Evolutionary conservation across 2,329 filamentous ascomycete genomes (phyloP), one percentile per base, ranked within the genome.

Genomic region (Sclerotinia sclerotiorum): DNA sequence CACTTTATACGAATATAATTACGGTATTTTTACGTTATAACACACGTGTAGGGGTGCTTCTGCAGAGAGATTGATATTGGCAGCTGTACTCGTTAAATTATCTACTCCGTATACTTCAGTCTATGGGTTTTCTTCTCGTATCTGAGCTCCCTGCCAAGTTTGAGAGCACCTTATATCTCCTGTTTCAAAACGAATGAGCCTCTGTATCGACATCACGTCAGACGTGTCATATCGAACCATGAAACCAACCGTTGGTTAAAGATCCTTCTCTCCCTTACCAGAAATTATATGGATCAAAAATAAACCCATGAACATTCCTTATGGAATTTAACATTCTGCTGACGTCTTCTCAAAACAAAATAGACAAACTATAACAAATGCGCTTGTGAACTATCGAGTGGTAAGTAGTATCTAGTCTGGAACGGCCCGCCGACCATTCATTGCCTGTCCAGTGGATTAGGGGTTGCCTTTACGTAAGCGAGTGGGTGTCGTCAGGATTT

Each of bases 141-240:
- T 46, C 10, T n/a, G 19, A 17, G 32, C 42, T 29, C 21, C 44
- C 58, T 62, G 58, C 35, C n/a, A 17, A 39, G 24, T 39, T 5
- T 62, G 19, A 62, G 49, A 62, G 58, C 46, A 29, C 29, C 58
- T 62, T 49, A 49, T 49, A 6, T 61, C 48, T 61, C 58, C 46
- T 61, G 58, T 49, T 61, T 62, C 21, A 49, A 62, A 29, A 21
- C 21, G 8, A 24, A 35, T 24, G 58, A 35, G 57, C 21, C 27
- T 42, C 8, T 27, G 42, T 35, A 35, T 35, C 35, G 35, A 4
- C 29, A 62, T 62, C 58, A 61, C 44, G 57, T 61, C 57, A 60
- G 42, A 48, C 21, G 15, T n/a, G 24, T 60, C 8, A 29, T 5
- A 32, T 61, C 3, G 42, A 48, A 6, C 42, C 24, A 60, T 46